Percentiles rank a stretch among this genome's conserved stretches.
phyloP scores from a whole-genome alignment of 352 stramenopile genomes.

The Phytophthora fragariae region DNA sequence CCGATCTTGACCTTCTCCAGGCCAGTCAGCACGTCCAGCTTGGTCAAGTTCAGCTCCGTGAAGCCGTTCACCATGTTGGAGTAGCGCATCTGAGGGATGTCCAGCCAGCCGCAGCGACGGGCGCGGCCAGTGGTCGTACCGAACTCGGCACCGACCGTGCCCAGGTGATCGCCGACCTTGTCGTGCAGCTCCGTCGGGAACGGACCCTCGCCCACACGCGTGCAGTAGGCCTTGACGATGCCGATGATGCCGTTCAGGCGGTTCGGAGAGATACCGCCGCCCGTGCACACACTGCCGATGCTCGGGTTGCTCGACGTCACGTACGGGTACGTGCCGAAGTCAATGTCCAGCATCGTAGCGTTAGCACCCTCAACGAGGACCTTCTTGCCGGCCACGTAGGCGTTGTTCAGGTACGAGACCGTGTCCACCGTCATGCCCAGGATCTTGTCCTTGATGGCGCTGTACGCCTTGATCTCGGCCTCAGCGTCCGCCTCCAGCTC shows the following conservation, averaged over 20 bases:
- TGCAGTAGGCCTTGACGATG: constrained; percentile 99
- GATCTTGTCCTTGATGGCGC: constrained; percentile 83
- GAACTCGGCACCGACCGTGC: constrained; percentile 95
- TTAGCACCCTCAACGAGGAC: constrained; percentile 99
- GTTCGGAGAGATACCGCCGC: constrained; percentile 95
- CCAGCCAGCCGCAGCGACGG: constrained; percentile 98
- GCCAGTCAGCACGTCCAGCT: constrained; percentile 99
- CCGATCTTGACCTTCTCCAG: constrained; percentile 96
- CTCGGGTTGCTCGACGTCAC: constrained; percentile 99
- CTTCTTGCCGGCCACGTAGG: constrained; percentile 95
- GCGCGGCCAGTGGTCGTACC: constrained; percentile 98
- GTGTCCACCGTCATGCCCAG: constrained; percentile 95
- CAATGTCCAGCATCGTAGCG: constrained; percentile 99
- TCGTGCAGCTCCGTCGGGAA: constrained; percentile 98
- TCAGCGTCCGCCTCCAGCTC: constrained; percentile 82
- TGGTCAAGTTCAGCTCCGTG: constrained; percentile 98
- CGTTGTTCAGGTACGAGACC: constrained; percentile 96
- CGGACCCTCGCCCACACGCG: constrained; percentile 98
- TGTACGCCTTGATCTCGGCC: constrained; percentile 89
- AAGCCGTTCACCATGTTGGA: constrained; percentile 96
- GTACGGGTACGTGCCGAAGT: constrained; percentile 99
- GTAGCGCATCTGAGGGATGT: constrained; percentile 97
- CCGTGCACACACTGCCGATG: constrained; percentile 97
- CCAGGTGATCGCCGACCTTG: constrained; percentile 92
- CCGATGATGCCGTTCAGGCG: constrained; percentile 95